phyloP scores from a whole-genome alignment of 495 filamentous ascomycete species.

The Physcia stellaris region DNA sequence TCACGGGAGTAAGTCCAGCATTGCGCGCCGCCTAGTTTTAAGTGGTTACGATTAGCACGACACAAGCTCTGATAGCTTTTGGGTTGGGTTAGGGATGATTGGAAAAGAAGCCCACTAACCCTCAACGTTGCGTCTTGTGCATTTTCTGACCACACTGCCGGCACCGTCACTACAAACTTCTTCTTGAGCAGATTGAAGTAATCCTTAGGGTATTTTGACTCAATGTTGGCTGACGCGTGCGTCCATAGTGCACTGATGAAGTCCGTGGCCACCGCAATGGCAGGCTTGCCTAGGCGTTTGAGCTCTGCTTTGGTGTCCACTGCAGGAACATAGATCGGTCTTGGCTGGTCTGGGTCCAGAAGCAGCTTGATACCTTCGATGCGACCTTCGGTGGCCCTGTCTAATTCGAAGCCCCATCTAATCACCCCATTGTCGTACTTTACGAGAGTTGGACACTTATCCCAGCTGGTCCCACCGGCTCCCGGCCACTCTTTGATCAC shows the following conservation, averaged over 20 bases:
- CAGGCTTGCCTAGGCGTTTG: slow-evolving; percentile 15
- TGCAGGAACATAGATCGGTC: slow-evolving; percentile 13
- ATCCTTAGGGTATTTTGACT: slow-evolving; percentile 7
- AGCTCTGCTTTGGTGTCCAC: slow-evolving; percentile 11
- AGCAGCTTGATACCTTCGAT: slow-evolving; percentile 21
- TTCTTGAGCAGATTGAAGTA: slow-evolving; percentile 32
- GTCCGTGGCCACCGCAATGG: slow-evolving; percentile 15
- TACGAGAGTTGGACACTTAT: no score
- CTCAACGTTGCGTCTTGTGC: slow-evolving; percentile 19
- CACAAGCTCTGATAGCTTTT: no score
- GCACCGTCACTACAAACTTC: slow-evolving; percentile 23
- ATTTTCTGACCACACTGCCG: slow-evolving; percentile 18
- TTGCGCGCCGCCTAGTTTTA: slow-evolving; percentile 16
- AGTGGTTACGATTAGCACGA: slow-evolving; percentile 1
- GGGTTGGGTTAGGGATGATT: no score
- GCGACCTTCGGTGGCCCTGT: no score
- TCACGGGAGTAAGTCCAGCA: slow-evolving; percentile 19
- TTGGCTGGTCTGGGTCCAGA: slow-evolving; percentile 20
- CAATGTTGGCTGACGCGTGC: slow-evolving; percentile 19
- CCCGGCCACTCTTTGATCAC: no score
- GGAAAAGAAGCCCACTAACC: no score
- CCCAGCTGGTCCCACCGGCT: no score
- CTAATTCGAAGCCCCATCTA: no score
- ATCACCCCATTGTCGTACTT: no score
- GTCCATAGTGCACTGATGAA: slow-evolving; percentile 12